Conservation (phyloP, 352 stramenopile genomes). For the Globisporangium solare region DNA sequence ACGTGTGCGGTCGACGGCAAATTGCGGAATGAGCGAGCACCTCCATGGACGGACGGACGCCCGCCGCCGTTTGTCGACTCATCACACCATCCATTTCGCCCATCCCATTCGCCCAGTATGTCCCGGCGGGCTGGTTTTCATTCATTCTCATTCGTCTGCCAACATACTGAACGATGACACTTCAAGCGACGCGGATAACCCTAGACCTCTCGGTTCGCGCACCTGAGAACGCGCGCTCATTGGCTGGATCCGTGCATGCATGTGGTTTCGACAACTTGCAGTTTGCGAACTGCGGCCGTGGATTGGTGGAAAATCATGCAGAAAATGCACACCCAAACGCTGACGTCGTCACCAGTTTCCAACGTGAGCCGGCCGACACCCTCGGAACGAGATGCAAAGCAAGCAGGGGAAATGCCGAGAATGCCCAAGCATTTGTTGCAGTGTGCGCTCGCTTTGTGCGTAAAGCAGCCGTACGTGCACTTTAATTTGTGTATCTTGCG, state of each 20-base stretch:
- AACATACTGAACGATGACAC: not conserved
- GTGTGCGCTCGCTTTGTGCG: too few species aligned
- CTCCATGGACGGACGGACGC: not conserved
- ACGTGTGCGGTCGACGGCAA: constrained; percentile 8
- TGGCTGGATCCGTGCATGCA: not conserved
- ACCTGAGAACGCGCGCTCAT: constrained; percentile 1
- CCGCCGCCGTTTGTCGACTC: constrained; percentile 1
- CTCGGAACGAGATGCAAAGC: too few species aligned
- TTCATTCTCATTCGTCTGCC: not conserved
- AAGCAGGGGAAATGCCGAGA: too few species aligned
- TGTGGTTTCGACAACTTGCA: not conserved
- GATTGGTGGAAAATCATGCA: not conserved
- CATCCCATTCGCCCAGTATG: not conserved
- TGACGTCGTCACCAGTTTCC: not conserved
- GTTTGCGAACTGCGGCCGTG: not conserved
- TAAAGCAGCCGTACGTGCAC: too few species aligned
- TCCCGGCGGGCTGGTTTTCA: not conserved
- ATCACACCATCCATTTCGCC: not conserved
- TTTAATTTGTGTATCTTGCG: too few species aligned
- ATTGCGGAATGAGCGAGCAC: constrained; percentile 5
- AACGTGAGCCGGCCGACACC: not conserved
- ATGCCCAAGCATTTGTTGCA: too few species aligned
- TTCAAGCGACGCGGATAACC: constrained; percentile 4
- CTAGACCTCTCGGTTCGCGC: not conserved
- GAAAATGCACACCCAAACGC: not conserved